Evolutionary conservation across 768 basidiomycete species (phyloP), one percentile per base, ranked within the genome.

Genomic region (Crassisporium funariophilum): DNA sequence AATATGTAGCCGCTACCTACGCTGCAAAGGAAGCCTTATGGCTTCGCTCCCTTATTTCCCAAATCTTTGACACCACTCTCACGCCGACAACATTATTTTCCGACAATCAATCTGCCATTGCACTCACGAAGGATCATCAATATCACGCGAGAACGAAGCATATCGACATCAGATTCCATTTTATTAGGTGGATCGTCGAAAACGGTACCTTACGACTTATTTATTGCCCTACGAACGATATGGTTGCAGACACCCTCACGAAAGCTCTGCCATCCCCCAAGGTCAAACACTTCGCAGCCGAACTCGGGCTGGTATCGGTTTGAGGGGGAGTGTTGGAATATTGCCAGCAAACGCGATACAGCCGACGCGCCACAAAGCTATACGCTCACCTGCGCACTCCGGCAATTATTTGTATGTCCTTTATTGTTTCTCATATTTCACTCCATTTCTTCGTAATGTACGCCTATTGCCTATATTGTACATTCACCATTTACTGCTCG

Each of bases 1-100:
- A 74, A 49, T 71, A 69, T 46, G 56, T 71, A 17, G 65, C 60
- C 8, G 36, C 43, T 2, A 54, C 58, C 4, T 39, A 54, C 40
- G 53, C 56, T 2, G 4, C 59, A 12, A 58, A 58, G 33, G 54
- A 61, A 47, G 59, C 50, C 2, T 22, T 61, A 1, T 61, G 55
- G 55, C 48, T 58, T 46, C 39, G 48, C 10, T 51, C 42, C 2
- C 41, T 59, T 13, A 42, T 58, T 16, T 25, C 19, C 2, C 44
- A 58, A 27, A 16, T 54, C n/a, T 52, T 54, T 27, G 10, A 15
- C 16, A 11, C 16, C 11, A 15, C 13, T 6, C 47, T 46, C 35
- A 15, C 19, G 5, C 29, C 52, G 13, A 56, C 45, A 7, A 57
- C 51, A 0, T 35, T 58, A 0, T 54, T 54, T 27, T 56, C 48